A percentile compares a stretch with the other conserved stretches of the same genome.
These are phyloP conservation scores for Bolboschoenoplectus hybrid DNA, from an alignment of 202 grass and related monocot genomes.

Conservation along the genomic window DNA sequence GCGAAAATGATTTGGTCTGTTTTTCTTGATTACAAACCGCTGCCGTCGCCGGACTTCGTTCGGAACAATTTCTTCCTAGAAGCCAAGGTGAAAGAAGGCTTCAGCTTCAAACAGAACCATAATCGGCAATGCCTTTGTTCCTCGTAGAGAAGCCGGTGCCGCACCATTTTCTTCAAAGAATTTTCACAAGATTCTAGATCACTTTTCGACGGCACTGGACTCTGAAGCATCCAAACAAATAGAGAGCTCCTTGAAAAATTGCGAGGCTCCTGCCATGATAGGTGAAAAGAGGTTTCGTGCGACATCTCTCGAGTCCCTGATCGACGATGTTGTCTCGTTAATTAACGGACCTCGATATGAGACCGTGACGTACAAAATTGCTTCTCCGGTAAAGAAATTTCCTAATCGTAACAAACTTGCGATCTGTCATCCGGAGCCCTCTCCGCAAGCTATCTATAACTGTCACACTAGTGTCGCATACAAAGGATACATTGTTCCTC, in stretches of 20 bases:
- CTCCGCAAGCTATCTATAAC: not conserved
- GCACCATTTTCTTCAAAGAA: slow-evolving; percentile 70
- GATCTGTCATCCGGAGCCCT: not conserved
- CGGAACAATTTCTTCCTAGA: not conserved
- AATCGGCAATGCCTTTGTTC: slow-evolving; percentile 49
- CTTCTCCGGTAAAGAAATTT: not conserved
- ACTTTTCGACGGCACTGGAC: slow-evolving; percentile 48
- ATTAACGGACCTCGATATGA: not conserved
- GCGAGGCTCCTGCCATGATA: slow-evolving; percentile 47
- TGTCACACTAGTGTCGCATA: not conserved
- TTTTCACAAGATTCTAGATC: slow-evolving; percentile 52
- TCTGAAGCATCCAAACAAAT: slow-evolving; percentile 57
- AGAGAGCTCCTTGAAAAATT: slow-evolving; percentile 54
- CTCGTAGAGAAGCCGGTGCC: slow-evolving; percentile 47
- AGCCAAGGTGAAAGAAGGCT: not conserved
- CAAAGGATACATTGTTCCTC: not conserved
- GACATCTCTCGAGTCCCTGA: slow-evolving; percentile 87
- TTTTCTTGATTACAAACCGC: not conserved
- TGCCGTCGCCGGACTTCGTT: not conserved
- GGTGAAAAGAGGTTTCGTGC: slow-evolving; percentile 78
- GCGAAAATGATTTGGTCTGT: not conserved
- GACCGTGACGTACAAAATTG: not conserved
- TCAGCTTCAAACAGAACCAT: slow-evolving; percentile 13
- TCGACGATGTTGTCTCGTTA: slow-evolving; percentile 55
- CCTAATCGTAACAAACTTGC: not conserved